Conservation (phyloP, 2,329 filamentous ascomycete species). For the Dryadomyces quercus-mongolicae region DNA sequence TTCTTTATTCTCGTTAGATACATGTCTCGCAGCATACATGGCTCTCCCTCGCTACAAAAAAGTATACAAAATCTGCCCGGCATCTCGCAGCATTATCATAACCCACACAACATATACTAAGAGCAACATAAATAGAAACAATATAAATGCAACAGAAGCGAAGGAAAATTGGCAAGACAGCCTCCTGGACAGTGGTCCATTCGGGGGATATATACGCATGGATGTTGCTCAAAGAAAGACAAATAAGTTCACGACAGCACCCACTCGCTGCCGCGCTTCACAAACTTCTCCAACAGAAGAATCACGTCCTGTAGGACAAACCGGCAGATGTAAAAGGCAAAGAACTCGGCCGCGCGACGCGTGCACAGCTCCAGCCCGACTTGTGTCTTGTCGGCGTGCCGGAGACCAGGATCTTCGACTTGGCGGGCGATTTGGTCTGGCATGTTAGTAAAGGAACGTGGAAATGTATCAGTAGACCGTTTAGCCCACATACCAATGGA, state of each 20-base stretch:
- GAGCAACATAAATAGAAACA: neutral
- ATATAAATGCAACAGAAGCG: neutral
- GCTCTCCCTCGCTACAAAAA: neutral
- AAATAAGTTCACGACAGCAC: constrained; percentile 33
- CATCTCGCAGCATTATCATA: neutral
- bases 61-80: neutral
- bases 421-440: constrained; percentile 90
- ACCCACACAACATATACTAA: neutral
- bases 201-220: constrained; percentile 1
- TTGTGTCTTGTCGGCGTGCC: constrained; percentile 84
- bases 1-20: neutral
- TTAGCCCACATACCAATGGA: constrained; percentile 61
- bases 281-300: constrained; percentile 85
- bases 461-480: too few species aligned
- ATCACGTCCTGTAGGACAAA: constrained; percentile 83
- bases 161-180: neutral
- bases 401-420: constrained; percentile 87
- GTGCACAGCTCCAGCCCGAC: constrained; percentile 90
- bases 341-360: constrained; percentile 91
- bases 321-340: constrained; percentile 90
- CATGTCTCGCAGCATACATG: too few species aligned
- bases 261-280: constrained; percentile 96
- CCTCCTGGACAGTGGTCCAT: neutral
- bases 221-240: neutral
- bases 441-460: neutral